A percentile compares a stretch with the other conserved stretches of the same genome.
Conservation (phyloP, 2,329 filamentous ascomycete species). For the Pseudogymnoascus sp. region DNA sequence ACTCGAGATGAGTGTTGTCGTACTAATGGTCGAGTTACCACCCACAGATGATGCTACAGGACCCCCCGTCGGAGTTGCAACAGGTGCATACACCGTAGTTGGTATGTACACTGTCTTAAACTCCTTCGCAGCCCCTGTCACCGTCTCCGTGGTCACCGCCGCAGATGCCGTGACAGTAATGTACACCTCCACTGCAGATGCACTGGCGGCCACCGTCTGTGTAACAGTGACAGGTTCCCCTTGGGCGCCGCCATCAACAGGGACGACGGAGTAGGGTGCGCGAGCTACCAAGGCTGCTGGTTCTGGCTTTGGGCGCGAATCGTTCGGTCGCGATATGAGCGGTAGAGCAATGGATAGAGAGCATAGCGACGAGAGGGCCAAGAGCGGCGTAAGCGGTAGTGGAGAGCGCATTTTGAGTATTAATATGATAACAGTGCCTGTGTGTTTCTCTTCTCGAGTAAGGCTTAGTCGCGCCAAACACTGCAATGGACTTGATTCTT, state of each 20-base stretch:
- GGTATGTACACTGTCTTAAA: conserved; percentile 1
- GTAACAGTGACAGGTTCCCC: conserved; percentile 16
- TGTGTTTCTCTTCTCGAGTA: neutral
- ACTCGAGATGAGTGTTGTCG: neutral
- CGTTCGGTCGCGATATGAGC: neutral
- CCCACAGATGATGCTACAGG: neutral
- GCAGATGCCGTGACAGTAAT: conserved; percentile 22
- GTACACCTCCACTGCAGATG: conserved; percentile 21
- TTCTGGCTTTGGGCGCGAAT: neutral
- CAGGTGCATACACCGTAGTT: neutral
- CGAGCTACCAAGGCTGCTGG: conserved; percentile 15
- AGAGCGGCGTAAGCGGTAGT: neutral
- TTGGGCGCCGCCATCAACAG: conserved; percentile 28
- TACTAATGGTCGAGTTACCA: neutral
- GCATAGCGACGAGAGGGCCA: neutral
- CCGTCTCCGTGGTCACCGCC: conserved; percentile 14
- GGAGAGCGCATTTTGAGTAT: neutral
- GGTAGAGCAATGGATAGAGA: neutral
- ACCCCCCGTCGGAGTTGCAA: neutral
- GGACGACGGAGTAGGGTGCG: conserved; percentile 29
- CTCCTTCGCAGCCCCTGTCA: conserved; percentile 21
- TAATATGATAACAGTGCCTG: neutral
- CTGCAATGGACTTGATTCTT: neutral
- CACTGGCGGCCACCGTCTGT: conserved; percentile 21
- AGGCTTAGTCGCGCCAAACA: neutral